Evolutionary conservation across 163 green algal species (phyloP).

Genomic region (Prototheca wickerhamii): DNA sequence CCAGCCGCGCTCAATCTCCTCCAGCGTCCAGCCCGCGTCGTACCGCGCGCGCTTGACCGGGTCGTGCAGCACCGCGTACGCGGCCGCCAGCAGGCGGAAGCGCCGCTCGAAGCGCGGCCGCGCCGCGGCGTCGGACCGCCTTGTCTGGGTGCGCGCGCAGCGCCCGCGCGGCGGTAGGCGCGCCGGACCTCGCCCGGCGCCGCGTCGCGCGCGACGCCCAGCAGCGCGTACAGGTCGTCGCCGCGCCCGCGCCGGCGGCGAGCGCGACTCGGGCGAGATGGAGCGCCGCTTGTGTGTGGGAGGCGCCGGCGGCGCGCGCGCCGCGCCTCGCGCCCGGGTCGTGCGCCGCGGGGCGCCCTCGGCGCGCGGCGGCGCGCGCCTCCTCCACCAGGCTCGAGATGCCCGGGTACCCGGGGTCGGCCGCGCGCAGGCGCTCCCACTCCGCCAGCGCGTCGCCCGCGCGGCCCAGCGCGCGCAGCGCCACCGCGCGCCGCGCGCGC

Average conservation of each 20-base stretch:
- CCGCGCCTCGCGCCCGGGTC: too few relatives aligned
- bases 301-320: too few relatives aligned
- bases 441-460: conserved; percentile 12
- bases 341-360: too few relatives aligned
- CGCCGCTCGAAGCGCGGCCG: conserved; percentile 60
- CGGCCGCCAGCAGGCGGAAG: conserved; percentile 86
- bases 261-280: not conserved
- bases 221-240: not conserved
- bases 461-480: conserved; percentile 4
- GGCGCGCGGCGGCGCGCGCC: conserved; percentile 14
- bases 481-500: conserved; percentile 23
- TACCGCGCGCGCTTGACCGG: conserved; percentile 69
- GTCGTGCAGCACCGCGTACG: conserved; percentile 81
- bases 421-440: conserved; percentile 27
- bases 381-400: conserved; percentile 24
- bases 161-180: conserved; percentile 32
- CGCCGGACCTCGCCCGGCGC: not conserved
- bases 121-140: conserved; percentile 9
- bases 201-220: not conserved
- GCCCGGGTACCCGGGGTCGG: conserved; percentile 23
- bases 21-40: conserved; percentile 34
- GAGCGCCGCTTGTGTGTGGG: too few relatives aligned
- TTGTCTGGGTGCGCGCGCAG: conserved; percentile 47
- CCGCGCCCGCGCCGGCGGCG: too few relatives aligned
- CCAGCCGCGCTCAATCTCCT: conserved; percentile 24